Evolutionary conservation across 2,329 filamentous ascomycete genomes (phyloP).

Genomic region (Aquanectria penicillioides): DNA sequence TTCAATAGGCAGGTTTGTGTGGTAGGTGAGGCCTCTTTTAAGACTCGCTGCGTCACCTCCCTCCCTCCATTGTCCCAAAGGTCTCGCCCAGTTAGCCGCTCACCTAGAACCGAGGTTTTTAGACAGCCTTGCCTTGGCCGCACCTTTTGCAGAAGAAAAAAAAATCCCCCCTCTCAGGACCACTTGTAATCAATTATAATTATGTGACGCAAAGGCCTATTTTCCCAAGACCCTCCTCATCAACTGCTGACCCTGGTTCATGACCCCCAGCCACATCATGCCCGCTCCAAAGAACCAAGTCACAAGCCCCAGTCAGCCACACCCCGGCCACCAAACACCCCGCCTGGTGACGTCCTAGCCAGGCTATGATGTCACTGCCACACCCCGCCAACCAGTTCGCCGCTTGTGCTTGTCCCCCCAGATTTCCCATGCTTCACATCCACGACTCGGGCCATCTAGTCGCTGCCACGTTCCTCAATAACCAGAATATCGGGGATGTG

Average conservation of each 20-base stretch:
- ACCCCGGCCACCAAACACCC: background rate
- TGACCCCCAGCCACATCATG: constrained; percentile 15
- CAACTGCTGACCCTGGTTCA: constrained; percentile 6
- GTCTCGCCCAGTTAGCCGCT: background rate
- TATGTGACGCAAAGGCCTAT: background rate
- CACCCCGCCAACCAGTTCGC: constrained; percentile 6
- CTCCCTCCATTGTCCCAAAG: background rate
- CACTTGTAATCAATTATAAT: background rate
- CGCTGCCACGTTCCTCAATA: background rate
- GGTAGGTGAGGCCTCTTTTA: constrained; percentile 20
- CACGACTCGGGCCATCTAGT: background rate
- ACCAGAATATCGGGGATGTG: background rate
- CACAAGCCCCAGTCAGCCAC: constrained; percentile 24
- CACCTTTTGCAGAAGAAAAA: background rate
- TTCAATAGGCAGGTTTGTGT: background rate
- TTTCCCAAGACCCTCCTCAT: background rate
- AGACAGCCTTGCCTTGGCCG: background rate
- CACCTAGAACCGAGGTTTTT: background rate
- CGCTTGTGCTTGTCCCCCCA: background rate
- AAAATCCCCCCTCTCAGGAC: background rate
- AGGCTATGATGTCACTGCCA: constrained; percentile 13
- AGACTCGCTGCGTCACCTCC: background rate
- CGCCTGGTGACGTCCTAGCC: constrained; percentile 10
- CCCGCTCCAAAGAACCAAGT: constrained; percentile 8
- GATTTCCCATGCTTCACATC: background rate